phyloP scores from a whole-genome alignment of 1,139 yeast genomes.

The Yamadazyma triangularis region DNA sequence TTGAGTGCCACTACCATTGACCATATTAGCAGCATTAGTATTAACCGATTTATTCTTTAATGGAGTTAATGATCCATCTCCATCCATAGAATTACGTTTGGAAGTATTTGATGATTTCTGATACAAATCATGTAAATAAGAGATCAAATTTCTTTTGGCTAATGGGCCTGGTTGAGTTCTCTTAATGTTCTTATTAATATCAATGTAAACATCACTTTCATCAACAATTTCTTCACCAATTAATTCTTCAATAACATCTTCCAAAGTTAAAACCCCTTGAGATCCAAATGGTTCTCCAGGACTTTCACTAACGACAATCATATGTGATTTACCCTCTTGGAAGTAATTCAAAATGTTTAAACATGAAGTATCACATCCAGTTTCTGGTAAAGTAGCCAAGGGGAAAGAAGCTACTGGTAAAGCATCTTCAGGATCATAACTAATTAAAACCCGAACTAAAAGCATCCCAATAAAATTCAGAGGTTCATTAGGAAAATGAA shows the following conservation, averaged over 20 bases:
- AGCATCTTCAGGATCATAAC: conserved; percentile 96
- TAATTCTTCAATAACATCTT: conserved; percentile 96
- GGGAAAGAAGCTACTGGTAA: conserved; percentile 92
- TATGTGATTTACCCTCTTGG: conserved; percentile 97
- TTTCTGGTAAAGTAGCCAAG: conserved; percentile 92
- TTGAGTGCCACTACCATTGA: background rate
- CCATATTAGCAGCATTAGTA: too few species aligned
- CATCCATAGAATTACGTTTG: conserved; percentile 37
- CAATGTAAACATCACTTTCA: conserved; percentile 93
- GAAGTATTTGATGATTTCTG: conserved; percentile 31
- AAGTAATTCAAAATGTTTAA: conserved; percentile 89
- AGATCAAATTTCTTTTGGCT: conserved; percentile 64
- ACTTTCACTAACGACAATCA: conserved; percentile 84
- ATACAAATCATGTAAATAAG: conserved; percentile 60
- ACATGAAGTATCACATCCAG: conserved; percentile 88
- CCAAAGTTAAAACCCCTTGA: conserved; percentile 85
- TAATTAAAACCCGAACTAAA: conserved; percentile 83
- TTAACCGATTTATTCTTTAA: conserved; percentile 2
- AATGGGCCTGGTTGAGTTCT: conserved; percentile 84
- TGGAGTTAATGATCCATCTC: conserved; percentile 5
- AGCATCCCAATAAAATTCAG: conserved; percentile 92
- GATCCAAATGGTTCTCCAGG: conserved; percentile 92
- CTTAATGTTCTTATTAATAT: conserved; percentile 82
- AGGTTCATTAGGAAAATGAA: conserved; percentile 87
- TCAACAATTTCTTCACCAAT: conserved; percentile 98